These are phyloP conservation scores for Monosporascus sp. DNA, from an alignment of 2,329 filamentous ascomycete species.

Conservation along the genomic window DNA sequence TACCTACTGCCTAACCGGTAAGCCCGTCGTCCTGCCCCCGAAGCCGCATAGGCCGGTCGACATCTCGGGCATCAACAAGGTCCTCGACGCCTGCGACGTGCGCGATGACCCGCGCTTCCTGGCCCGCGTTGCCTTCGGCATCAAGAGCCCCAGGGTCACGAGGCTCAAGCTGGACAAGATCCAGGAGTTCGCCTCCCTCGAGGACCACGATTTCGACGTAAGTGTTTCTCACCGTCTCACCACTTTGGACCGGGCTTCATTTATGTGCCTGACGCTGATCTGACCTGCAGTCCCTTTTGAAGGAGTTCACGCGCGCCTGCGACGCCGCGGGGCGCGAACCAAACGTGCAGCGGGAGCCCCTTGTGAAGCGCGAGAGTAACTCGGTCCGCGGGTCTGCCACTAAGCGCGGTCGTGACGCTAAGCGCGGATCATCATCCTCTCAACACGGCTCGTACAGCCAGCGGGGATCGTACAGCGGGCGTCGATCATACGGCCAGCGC, in stretches of 20 bases:
- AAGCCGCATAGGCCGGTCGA: slow-evolving; percentile 35
- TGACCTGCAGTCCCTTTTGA: slow-evolving; percentile 17
- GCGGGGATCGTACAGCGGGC: not conserved
- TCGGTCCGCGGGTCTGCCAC: not conserved
- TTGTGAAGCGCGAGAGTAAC: not conserved
- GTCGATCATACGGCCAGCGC: not conserved
- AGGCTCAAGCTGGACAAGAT: slow-evolving; percentile 40
- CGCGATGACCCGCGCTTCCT: slow-evolving; percentile 55
- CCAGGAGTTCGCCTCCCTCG: slow-evolving; percentile 46
- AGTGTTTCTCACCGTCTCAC: slow-evolving; percentile 8
- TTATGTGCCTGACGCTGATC: slow-evolving; percentile 4
- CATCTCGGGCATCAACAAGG: slow-evolving; percentile 29
- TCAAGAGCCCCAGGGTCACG: slow-evolving; percentile 50
- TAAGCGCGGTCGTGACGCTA: not conserved
- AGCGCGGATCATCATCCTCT: not conserved
- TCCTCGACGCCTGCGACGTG: slow-evolving; percentile 39
- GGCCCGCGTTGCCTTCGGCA: slow-evolving; percentile 56
- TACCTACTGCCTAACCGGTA: slow-evolving; percentile 39
- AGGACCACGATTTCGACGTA: slow-evolving; percentile 48
- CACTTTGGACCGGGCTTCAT: slow-evolving; percentile 1
- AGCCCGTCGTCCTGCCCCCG: slow-evolving; percentile 31
- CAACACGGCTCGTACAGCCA: not conserved
- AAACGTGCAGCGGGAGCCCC: not conserved
- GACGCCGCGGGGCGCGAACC: slow-evolving; percentile 2
- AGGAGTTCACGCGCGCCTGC: slow-evolving; percentile 24